Evolutionary conservation across 345 rosid genomes (phyloP).

Genomic region (Aethionema arabicum): DNA sequence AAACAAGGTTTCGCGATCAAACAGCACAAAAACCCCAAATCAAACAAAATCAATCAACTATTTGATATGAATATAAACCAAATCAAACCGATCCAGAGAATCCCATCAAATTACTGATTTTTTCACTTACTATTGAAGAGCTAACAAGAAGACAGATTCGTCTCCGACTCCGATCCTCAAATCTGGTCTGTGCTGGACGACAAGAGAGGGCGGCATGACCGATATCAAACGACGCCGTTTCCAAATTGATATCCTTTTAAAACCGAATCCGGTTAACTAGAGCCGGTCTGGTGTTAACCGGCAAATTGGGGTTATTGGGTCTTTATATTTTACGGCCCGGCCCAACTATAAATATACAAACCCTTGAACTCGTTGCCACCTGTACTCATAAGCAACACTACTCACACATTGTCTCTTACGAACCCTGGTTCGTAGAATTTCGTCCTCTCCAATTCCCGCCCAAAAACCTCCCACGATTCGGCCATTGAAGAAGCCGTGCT

Average conservation of each 20-base stretch:
- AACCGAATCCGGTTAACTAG: slow-evolving; percentile 2
- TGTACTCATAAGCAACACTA: slow-evolving; percentile 7
- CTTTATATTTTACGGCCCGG: neutral
- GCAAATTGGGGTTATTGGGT: neutral
- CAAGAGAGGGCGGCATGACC: neutral
- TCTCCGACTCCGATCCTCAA: slow-evolving; percentile 8
- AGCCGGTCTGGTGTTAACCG: slow-evolving; percentile 17
- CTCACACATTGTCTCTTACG: slow-evolving; percentile 10
- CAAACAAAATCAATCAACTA: neutral
- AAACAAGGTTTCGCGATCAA: neutral
- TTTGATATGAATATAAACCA: neutral
- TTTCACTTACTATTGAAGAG: neutral
- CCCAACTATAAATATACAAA: slow-evolving; percentile 7
- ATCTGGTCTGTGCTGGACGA: slow-evolving; percentile 17
- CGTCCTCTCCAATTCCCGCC: slow-evolving; percentile 26
- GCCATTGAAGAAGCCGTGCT: slow-evolving; percentile 13
- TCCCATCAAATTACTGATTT: neutral
- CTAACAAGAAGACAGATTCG: slow-evolving; percentile 2
- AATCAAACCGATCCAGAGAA: neutral
- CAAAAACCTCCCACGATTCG: neutral
- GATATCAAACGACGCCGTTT: slow-evolving; percentile 7
- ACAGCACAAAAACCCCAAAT: neutral
- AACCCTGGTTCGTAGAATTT: slow-evolving; percentile 15
- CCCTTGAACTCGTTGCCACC: slow-evolving; percentile 22
- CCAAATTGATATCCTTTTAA: neutral